Conservation (phyloP, 2,329 filamentous ascomycete genomes). For the Aspergillus brunneoviolaceus region DNA sequence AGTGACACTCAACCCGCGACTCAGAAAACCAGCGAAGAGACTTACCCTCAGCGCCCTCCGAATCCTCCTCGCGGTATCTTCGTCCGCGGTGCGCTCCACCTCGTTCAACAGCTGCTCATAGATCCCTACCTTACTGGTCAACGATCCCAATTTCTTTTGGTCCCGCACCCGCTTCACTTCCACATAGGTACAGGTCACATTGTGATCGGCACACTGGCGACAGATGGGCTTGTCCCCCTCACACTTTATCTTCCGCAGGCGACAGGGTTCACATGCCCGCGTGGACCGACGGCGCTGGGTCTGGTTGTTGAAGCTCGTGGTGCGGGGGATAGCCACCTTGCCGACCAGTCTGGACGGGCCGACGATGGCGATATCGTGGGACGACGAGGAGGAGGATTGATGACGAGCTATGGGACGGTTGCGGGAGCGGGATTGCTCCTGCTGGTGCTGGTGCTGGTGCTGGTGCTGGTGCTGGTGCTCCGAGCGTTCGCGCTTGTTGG, state of each 20-base stretch:
- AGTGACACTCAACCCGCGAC: background rate
- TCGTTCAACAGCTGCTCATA: conserved; percentile 31
- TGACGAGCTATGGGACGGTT: background rate
- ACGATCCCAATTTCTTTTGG: conserved; percentile 31
- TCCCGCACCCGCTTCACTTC: conserved; percentile 39
- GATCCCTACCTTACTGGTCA: conserved; percentile 25
- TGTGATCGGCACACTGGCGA: conserved; percentile 29
- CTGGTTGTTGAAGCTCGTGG: conserved; percentile 17
- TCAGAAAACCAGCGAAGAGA: background rate
- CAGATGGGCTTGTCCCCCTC: conserved; percentile 31
- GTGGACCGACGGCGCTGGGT: conserved; percentile 30
- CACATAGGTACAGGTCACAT: conserved; percentile 28
- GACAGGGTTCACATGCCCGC: conserved; percentile 38
- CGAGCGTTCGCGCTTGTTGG: background rate
- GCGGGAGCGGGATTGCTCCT: background rate
- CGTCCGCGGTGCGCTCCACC: conserved; percentile 27
- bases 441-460: background rate
- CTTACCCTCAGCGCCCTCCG: conserved; percentile 27
- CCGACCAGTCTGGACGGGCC: background rate
- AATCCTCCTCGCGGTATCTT: conserved; percentile 22
- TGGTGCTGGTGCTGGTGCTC: background rate
- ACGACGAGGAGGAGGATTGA: conserved; percentile 11
- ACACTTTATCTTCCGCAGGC: conserved; percentile 38
- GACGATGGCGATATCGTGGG: conserved; percentile 1
- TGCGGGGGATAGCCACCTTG: conserved; percentile 34